Conservation (phyloP, 2,329 filamentous ascomycete species). For the Colletotrichum coccodes region DNA sequence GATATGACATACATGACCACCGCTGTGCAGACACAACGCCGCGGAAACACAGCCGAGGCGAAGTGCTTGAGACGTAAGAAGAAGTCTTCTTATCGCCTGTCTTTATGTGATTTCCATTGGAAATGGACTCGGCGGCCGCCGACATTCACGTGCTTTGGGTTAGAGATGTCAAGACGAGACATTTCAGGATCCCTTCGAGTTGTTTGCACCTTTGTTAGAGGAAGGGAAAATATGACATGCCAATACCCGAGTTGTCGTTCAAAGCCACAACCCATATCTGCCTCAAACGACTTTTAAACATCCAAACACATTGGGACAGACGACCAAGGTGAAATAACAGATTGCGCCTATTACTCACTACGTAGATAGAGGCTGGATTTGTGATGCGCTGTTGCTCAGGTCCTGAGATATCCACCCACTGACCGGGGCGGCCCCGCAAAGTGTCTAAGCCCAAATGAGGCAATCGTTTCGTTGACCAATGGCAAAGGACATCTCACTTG, state of each 20-base stretch:
- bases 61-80: neutral
- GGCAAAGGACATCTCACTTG: slow-evolving; percentile 7
- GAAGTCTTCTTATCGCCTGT: neutral
- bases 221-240: neutral
- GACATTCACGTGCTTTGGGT: neutral
- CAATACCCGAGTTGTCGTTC: neutral
- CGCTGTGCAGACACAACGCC: neutral
- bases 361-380: neutral
- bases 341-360: neutral
- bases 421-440: slow-evolving; percentile 1
- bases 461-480: slow-evolving; percentile 27
- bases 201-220: neutral
- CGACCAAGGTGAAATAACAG: neutral
- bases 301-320: neutral
- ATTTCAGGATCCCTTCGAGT: neutral
- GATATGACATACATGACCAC: too few species aligned
- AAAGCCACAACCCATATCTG: neutral
- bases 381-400: neutral
- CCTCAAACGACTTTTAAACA: neutral
- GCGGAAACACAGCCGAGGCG: neutral
- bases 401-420: neutral
- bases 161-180: neutral
- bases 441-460: slow-evolving; percentile 23
- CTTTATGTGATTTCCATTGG: too few species aligned
- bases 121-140: neutral